Evolutionary conservation across 2,329 filamentous ascomycete genomes (phyloP).

Genomic region (Aspergillus viridinutans): DNA sequence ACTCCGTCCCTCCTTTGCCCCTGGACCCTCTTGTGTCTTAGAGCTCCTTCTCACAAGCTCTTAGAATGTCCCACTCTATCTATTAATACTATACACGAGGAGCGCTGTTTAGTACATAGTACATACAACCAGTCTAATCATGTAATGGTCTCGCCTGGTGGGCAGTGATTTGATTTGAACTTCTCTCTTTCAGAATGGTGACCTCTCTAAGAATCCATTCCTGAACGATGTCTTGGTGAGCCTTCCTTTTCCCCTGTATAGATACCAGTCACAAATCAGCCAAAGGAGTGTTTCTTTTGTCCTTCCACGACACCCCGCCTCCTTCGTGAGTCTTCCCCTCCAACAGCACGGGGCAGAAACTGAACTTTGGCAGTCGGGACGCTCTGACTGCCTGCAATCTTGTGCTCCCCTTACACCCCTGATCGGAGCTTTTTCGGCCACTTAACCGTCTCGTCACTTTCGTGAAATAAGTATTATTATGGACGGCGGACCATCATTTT

Average conservation of each 20-base stretch:
- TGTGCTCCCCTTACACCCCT: background rate
- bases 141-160: background rate
- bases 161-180: background rate
- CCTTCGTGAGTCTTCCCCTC: background rate
- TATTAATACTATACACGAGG: background rate
- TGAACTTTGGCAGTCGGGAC: background rate
- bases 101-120: background rate
- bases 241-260: background rate
- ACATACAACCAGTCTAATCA: no score
- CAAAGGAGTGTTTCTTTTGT: background rate
- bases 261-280: background rate
- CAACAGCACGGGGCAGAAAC: background rate
- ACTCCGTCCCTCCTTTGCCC: background rate
- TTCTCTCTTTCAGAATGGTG: background rate
- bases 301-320: background rate
- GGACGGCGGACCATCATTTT: background rate
- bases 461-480: background rate
- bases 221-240: background rate
- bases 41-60: background rate
- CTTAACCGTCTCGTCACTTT: background rate
- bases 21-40: background rate
- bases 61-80: background rate
- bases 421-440: background rate
- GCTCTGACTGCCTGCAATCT: background rate
- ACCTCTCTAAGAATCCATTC: background rate